Base-by-base conservation (phyloP, 73 alveolate species). In the Diophrys appendiculata region DNA sequence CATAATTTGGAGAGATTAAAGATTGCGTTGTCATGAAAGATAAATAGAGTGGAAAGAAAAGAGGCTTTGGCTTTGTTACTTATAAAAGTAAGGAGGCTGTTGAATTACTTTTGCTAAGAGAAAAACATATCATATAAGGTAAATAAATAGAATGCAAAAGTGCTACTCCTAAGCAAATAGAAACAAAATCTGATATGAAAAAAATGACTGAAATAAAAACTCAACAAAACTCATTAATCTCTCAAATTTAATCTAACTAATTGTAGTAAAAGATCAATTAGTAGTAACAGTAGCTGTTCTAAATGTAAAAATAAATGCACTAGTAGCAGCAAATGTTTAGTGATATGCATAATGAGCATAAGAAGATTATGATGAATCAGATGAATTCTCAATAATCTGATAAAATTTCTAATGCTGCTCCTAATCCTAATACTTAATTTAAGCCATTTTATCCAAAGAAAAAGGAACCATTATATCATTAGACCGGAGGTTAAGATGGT, bases 61-160 rank as follows among this genome's bases (percentile, higher is more conserved):
- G 92, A 52, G 86, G 92, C 43, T 83, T 83, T 52, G 92, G 82
- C 11, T 83, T 83, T 52, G 87, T 83, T 1, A 76, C 69, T 2
- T 31, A 75, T 79, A 30, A 53, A 18, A 29, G 60, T 28, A 54
- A 52, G 1, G 55, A 75, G 43, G 30, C 32, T 25, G 76, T 69
- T 25, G 84, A 24, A 2, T 29, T 25, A 11, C n/a, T 43, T 18
- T 43, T 43, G 18, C n/a, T 18, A 11, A 5, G 18, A 43, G 60
- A 43, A 11, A 43, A 43, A 18, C 60, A 43, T 43, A 18, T 11
- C 5, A 43, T 43, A 5, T 11, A 18, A 43, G 60, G 60, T 11
- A 43, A 43, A 18, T 18, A 43, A 43, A 43, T 43, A 18, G 60
- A 43, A 43, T 43, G 60, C 60, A 43, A 43, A 18, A 43, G 60